Conservation (phyloP, 495 filamentous ascomycete genomes). For the Sporormia fimetaria region DNA sequence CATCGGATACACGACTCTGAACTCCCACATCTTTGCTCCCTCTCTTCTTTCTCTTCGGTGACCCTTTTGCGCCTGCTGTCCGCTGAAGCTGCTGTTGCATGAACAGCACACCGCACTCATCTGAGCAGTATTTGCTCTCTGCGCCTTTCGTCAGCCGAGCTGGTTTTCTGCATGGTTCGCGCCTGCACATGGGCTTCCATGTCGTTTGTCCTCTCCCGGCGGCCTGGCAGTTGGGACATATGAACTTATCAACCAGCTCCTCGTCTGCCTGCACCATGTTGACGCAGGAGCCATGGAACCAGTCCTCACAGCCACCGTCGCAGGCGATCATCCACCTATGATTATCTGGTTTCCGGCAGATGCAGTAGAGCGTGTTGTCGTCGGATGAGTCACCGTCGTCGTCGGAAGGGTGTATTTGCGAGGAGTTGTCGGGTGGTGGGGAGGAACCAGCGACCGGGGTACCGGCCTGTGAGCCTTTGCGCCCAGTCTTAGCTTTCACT, state of each 20-base stretch:
- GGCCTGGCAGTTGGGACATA: conserved; percentile 53
- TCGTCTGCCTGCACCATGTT: conserved; percentile 50
- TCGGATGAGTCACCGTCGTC: conserved; percentile 29
- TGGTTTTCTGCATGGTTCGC: conserved; percentile 48
- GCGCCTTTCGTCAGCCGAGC: conserved; percentile 39
- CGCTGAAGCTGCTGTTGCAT: conserved; percentile 37
- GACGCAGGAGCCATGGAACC: conserved; percentile 63
- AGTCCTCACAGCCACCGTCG: conserved; percentile 61
- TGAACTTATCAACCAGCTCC: conserved; percentile 56
- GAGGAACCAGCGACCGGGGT: conserved; percentile 31
- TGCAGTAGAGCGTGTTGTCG: conserved; percentile 47
- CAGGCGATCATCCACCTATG: conserved; percentile 70
- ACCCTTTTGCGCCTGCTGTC: conserved; percentile 11
- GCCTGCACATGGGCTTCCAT: conserved; percentile 60
- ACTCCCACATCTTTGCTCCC: conserved; percentile 25
- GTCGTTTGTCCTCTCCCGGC: conserved; percentile 45
- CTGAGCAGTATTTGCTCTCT: conserved; percentile 58
- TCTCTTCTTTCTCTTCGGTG: conserved; percentile 16
- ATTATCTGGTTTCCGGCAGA: conserved; percentile 59
- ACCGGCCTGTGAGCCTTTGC: conserved; percentile 34
- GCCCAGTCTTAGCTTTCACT: conserved; percentile 37
- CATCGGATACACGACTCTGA: conserved; percentile 19
- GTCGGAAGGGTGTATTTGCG: conserved; percentile 30
- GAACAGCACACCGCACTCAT: conserved; percentile 51
- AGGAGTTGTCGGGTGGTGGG: conserved; percentile 32